These are phyloP conservation scores for Mycena olivaceomarginata DNA, from an alignment of 768 basidiomycete genomes.

Conservation along the genomic window DNA sequence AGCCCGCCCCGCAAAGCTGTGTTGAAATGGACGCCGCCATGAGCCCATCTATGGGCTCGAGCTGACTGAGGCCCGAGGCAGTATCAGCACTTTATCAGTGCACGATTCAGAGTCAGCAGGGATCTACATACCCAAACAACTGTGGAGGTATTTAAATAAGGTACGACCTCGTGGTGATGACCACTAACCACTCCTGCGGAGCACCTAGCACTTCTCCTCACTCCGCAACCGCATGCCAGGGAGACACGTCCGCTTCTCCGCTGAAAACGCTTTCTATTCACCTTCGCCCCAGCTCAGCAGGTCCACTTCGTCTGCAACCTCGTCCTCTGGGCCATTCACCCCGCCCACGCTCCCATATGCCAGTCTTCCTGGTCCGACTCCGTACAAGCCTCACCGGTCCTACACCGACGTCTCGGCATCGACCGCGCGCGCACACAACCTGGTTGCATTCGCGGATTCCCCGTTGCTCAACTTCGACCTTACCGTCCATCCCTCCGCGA, in stretches of 20 bases:
- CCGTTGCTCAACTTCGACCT: constrained; percentile 30
- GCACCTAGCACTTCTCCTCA: background rate
- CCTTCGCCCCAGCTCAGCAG: constrained; percentile 17
- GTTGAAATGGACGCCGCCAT: background rate
- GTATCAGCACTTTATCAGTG: constrained; percentile 8
- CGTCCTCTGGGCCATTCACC: constrained; percentile 6
- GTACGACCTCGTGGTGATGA: background rate
- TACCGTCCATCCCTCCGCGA: constrained; percentile 25
- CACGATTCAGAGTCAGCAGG: background rate
- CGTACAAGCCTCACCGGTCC: constrained; percentile 22
- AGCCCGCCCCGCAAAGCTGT: background rate
- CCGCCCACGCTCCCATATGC: constrained; percentile 25
- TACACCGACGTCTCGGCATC: constrained; percentile 5
- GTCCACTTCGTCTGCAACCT: background rate
- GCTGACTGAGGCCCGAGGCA: background rate
- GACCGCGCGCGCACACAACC: constrained; percentile 25
- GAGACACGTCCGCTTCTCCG: constrained; percentile 29
- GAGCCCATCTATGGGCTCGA: constrained; percentile 6
- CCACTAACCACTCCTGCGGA: background rate
- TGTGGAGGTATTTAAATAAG: constrained; percentile 4
- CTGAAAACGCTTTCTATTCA: constrained; percentile 30
- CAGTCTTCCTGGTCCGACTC: constrained; percentile 29
- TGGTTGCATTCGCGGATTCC: constrained; percentile 17
- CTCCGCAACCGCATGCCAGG: constrained; percentile 18
- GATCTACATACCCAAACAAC: constrained; percentile 17